These are phyloP conservation scores for Triticum urartu DNA, from an alignment of 176 grass and related monocot genomes.

Conservation along the genomic window DNA sequence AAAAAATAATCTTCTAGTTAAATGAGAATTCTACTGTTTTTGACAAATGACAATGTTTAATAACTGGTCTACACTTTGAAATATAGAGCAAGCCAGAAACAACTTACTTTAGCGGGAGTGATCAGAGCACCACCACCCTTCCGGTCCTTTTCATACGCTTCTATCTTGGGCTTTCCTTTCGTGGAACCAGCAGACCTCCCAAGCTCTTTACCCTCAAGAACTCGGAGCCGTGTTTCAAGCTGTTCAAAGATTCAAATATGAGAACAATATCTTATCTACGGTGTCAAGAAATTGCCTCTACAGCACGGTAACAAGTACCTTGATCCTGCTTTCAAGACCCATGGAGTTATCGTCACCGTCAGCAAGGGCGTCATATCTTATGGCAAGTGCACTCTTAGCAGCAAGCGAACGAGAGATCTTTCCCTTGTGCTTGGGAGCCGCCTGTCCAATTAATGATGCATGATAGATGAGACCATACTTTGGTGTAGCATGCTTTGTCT, in stretches of 20 bases:
- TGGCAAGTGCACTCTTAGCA: conserved; percentile 73
- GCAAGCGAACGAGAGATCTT: conserved; percentile 91
- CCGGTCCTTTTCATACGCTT: conserved; percentile 77
- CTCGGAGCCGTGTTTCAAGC: conserved; percentile 67
- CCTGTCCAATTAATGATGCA: conserved; percentile 88
- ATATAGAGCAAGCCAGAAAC: neutral
- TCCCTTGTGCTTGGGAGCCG: conserved; percentile 72
- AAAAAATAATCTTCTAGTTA: neutral
- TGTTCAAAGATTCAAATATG: conserved; percentile 34
- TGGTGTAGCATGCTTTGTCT: conserved; percentile 85
- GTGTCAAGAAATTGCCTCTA: neutral
- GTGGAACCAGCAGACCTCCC: conserved; percentile 62
- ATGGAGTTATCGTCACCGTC: conserved; percentile 73
- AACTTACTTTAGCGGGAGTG: conserved; percentile 67
- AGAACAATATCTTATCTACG: neutral
- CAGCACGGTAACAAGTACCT: conserved; percentile 50
- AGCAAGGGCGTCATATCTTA: conserved; percentile 83
- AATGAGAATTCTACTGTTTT: neutral
- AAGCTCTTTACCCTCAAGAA: conserved; percentile 72
- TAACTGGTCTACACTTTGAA: neutral
- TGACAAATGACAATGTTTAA: neutral
- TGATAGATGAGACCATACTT: conserved; percentile 95
- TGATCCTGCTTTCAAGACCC: conserved; percentile 66
- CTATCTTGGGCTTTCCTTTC: conserved; percentile 91
- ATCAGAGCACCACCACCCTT: conserved; percentile 71